Percentiles rank a stretch among this genome's conserved stretches.
Evolutionary conservation across 2,329 filamentous ascomycete genomes (phyloP).

Genomic region (Fusarium verrucosum): DNA sequence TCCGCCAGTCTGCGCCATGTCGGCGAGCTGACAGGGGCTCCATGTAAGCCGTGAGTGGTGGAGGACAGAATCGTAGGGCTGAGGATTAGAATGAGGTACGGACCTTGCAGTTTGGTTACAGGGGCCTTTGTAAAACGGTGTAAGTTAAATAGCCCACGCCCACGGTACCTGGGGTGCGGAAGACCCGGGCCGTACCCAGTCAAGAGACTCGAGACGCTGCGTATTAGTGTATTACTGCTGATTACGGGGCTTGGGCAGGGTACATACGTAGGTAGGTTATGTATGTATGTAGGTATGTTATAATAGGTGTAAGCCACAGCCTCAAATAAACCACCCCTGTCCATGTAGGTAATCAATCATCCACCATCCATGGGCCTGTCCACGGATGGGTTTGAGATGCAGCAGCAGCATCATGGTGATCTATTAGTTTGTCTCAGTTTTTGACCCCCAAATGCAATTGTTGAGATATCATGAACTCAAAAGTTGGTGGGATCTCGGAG

Average conservation of each 20-base stretch:
- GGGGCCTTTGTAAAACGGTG: slow-evolving; percentile 18
- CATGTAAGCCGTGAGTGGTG: slow-evolving; percentile 28
- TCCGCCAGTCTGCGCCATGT: slow-evolving; percentile 36
- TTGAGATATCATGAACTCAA: not conserved
- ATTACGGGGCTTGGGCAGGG: slow-evolving; percentile 32
- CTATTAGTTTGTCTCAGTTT: too few species aligned
- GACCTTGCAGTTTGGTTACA: slow-evolving; percentile 30
- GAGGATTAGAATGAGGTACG: slow-evolving; percentile 16
- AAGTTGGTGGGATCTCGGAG: slow-evolving; percentile 3
- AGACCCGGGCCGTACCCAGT: slow-evolving; percentile 28
- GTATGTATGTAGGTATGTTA: too few species aligned
- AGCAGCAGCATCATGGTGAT: not conserved
- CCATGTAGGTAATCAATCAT: slow-evolving; percentile 10
- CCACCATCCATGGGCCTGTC: slow-evolving; percentile 15
- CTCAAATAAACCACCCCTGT: slow-evolving; percentile 21
- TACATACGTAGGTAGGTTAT: too few species aligned
- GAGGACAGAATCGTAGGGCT: slow-evolving; percentile 32
- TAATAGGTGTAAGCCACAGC: slow-evolving; percentile 41
- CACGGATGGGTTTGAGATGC: slow-evolving; percentile 13
- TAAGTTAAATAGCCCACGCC: slow-evolving; percentile 10
- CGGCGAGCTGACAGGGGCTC: slow-evolving; percentile 38
- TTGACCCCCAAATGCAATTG: slow-evolving; percentile 8
- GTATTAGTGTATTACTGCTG: not conserved
- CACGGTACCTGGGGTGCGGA: slow-evolving; percentile 18
- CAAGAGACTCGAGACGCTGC: slow-evolving; percentile 16